A percentile compares a stretch with the other conserved stretches of the same genome.
Conservation (phyloP, 2,329 filamentous ascomycete species). For the Botrytis elliptica region DNA sequence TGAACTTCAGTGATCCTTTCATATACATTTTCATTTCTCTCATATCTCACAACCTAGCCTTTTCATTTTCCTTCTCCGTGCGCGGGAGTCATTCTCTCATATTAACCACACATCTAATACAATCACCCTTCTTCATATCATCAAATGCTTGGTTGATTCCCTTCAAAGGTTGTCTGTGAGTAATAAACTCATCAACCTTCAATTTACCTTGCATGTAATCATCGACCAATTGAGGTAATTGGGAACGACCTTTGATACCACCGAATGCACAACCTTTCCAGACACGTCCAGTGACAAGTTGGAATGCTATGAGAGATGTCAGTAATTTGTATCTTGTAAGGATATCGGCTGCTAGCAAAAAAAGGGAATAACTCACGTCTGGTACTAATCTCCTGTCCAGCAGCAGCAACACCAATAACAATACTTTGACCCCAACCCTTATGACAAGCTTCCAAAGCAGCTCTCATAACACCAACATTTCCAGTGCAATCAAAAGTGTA, state of each 20-base stretch:
- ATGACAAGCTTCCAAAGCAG: constrained; percentile 94
- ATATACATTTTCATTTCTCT: not conserved
- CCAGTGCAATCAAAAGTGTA: constrained; percentile 99
- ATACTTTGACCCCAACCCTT: constrained; percentile 99
- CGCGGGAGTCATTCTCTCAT: constrained; percentile 44
- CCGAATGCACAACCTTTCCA: constrained; percentile 99
- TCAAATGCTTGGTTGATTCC: constrained; percentile 90
- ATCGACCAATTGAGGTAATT: constrained; percentile 80
- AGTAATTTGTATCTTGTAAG: not conserved
- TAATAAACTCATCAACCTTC: constrained; percentile 99
- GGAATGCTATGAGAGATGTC: constrained; percentile 67
- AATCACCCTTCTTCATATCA: constrained; percentile 94
- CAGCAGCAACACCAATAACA: constrained; percentile 94
- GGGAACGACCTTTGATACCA: constrained; percentile 94
- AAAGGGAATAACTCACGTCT: constrained; percentile 66
- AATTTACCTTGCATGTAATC: constrained; percentile 88
- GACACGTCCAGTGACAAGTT: constrained; percentile 93
- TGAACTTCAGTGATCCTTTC: not conserved
- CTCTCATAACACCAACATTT: constrained; percentile 93
- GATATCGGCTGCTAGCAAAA: not conserved
- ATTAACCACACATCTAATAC: constrained; percentile 89
- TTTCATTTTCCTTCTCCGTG: not conserved
- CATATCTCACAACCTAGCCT: constrained; percentile 1
- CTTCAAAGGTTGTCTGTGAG: constrained; percentile 78
- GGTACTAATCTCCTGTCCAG: constrained; percentile 92